Base-by-base conservation (phyloP, 306 rosid species). In the Macrotyloma uniflorum region DNA sequence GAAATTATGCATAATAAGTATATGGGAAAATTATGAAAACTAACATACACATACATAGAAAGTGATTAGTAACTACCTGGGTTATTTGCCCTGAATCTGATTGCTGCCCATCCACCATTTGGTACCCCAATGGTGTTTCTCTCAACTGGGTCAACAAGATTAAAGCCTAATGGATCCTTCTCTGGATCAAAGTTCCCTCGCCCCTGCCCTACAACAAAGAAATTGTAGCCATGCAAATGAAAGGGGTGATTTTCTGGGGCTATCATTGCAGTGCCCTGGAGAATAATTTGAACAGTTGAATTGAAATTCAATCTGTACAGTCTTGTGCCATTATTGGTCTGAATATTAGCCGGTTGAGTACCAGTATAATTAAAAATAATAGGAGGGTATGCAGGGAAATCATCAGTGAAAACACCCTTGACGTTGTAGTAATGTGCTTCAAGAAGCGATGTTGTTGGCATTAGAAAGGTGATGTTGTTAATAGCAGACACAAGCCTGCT, bases 41-140 rank as follows among this genome's bases (percentile, higher is more conserved):
- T 3, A 38, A 38, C 5, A 8, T n/a, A 12, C 5, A 10, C 5
- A 55, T 23, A 55, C 24, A 55, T 23, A 53, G 8, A 65, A 20
- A 59, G 74, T 68, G 51, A 61, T 0, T 24, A n/a, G 66, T 18
- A 64, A 11, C 15, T 80, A 92, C 97, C 97, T 78, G 92, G 97
- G 70, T 89, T 89, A 70, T 90, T 82, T 75, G 96, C 97, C 67
- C 67, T 85, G 89, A 92, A 92, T 84, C 96, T 88, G 66, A 92
- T 90, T 26, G 96, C 95, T 12, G 78, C 42, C 97, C 97, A 90
- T 70, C 97, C 96, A 49, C 40, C 89, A 77, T 85, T 86, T 38
- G 97, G 92, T 10, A 87, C 85, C 18, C 89, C 85, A 5, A 90
- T 16, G 14, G 96, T 92, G 88, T 89, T 92, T 81, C 93, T 89